These are phyloP conservation scores for Sclerotinia subarctica DNA, from an alignment of 2,329 filamentous ascomycete genomes.

Conservation along the genomic window DNA sequence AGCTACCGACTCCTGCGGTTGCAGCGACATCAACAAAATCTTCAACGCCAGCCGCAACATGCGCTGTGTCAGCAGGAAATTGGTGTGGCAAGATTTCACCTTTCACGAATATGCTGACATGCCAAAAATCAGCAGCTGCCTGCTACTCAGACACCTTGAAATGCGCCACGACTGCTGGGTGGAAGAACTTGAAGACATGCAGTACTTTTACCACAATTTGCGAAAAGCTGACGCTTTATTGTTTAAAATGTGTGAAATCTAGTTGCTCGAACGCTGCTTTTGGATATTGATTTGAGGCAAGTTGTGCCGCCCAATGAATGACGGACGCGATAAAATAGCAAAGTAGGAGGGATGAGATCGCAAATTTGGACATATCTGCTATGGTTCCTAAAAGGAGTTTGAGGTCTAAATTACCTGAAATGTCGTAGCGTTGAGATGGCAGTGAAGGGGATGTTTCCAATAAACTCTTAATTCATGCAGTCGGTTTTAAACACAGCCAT, in stretches of 20 bases:
- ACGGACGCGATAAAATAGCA: neutral
- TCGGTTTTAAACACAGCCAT: neutral
- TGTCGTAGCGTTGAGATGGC: constrained; percentile 9
- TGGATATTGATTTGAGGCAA: constrained; percentile 7
- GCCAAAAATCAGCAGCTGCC: constrained; percentile 17
- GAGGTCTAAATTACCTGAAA: neutral
- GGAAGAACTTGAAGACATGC: neutral
- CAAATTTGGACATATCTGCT: neutral
- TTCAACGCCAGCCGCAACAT: constrained; percentile 1
- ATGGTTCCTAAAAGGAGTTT: neutral
- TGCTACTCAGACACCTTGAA: constrained; percentile 13
- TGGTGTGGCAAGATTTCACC: constrained; percentile 17
- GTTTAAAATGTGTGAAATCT: neutral
- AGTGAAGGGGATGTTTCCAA: constrained; percentile 4
- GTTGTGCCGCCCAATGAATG: neutral
- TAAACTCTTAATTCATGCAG: constrained; percentile 12
- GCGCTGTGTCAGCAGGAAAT: constrained; percentile 9
- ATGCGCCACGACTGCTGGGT: constrained; percentile 11
- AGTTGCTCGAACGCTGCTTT: constrained; percentile 12
- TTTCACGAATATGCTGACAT: constrained; percentile 6
- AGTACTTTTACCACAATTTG: constrained; percentile 10
- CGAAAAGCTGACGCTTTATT: constrained; percentile 16
- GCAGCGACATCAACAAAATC: neutral
- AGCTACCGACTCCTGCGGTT: neutral
- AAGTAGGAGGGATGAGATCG: neutral